These are phyloP conservation scores for Trypanosoma grayi DNA, from an alignment of 208 protist species.

Conservation along the genomic window DNA sequence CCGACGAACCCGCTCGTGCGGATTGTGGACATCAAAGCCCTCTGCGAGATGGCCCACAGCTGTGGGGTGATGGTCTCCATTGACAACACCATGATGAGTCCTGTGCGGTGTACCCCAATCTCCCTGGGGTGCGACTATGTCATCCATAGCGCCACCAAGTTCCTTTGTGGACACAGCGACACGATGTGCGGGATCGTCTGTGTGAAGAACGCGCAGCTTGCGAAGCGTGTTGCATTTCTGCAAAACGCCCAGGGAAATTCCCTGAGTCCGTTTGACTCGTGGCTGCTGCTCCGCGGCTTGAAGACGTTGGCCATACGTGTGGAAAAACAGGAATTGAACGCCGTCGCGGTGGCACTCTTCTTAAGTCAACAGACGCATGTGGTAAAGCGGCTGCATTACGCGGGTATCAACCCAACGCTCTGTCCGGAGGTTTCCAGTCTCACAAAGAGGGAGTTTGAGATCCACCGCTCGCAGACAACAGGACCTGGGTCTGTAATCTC, in stretches of 20 bases:
- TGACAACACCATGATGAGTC: conserved; percentile 97
- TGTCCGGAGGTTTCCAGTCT: conserved; percentile 52
- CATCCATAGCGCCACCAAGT: conserved; percentile 96
- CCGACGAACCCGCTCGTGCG: conserved; percentile 95
- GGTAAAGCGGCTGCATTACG: conserved; percentile 87
- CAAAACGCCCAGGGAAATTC: conserved; percentile 92
- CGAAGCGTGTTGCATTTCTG: conserved; percentile 80
- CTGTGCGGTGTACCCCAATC: conserved; percentile 93
- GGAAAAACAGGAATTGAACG: conserved; percentile 89
- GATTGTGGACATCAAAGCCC: conserved; percentile 82
- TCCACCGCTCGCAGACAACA: conserved; percentile 55
- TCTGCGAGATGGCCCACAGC: conserved; percentile 75
- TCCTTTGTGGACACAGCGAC: conserved; percentile 95
- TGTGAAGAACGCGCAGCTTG: conserved; percentile 59
- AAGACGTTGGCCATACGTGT: conserved; percentile 95
- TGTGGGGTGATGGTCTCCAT: conserved; percentile 84
- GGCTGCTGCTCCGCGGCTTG: conserved; percentile 92
- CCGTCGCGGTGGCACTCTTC: conserved; percentile 77
- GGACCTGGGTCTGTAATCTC: conserved; percentile 68
- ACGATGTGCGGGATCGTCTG: conserved; percentile 88
- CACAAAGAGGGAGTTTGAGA: conserved; percentile 73
- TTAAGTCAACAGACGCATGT: conserved; percentile 58
- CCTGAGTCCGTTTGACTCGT: conserved; percentile 94
- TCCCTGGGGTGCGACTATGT: conserved; percentile 94
- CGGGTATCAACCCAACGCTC: conserved; percentile 85